Evolutionary conservation across 768 basidiomycete species (phyloP).

Genomic region (Boletus huronensis): DNA sequence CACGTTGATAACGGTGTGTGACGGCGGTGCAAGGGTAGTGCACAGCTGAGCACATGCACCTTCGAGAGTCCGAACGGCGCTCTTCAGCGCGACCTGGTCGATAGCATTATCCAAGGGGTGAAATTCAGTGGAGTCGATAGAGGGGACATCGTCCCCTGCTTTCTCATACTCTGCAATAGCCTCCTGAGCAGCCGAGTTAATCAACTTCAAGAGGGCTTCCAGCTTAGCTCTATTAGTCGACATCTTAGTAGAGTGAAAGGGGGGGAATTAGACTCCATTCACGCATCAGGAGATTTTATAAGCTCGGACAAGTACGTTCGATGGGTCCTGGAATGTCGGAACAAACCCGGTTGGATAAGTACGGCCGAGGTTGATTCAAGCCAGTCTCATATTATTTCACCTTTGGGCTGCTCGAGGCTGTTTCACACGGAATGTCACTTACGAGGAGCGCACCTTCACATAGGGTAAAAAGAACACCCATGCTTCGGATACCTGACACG

Average conservation of each 20-base stretch:
- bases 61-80: constrained; percentile 28
- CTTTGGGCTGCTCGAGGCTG: background rate
- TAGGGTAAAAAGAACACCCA: background rate
- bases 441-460: background rate
- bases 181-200: constrained; percentile 29
- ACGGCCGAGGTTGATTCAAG: background rate
- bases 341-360: background rate
- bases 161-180: constrained; percentile 35
- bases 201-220: constrained; percentile 28
- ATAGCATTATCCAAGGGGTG: constrained; percentile 35
- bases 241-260: constrained; percentile 4
- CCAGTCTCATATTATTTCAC: background rate
- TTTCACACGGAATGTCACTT: background rate
- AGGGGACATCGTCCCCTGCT: constrained; percentile 26
- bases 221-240: constrained; percentile 24
- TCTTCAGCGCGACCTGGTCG: constrained; percentile 23
- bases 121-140: constrained; percentile 32
- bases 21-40: constrained; percentile 33
- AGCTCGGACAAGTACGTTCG: background rate
- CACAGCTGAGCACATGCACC: constrained; percentile 37
- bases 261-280: background rate
- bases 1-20: constrained; percentile 33
- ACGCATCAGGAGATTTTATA: background rate
- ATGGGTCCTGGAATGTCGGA: background rate
- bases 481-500: background rate